Evolutionary conservation across 1,284 basidiomycete species (phyloP).

Genomic region (Lentinus polychrous): DNA sequence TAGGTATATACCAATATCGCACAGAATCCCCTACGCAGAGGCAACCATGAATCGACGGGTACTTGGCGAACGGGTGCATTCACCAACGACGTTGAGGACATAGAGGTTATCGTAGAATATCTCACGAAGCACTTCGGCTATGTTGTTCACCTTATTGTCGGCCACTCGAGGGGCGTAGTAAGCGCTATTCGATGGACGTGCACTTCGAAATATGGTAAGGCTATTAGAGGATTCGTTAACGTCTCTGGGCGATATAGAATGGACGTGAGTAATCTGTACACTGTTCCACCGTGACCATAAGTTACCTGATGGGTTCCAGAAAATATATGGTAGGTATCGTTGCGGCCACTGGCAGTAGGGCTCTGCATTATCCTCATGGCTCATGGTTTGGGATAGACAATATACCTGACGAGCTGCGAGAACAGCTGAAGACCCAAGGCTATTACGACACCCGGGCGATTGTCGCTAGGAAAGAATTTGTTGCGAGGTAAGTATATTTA

Average conservation of each 20-base stretch:
- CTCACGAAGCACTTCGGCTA: slow-evolving; percentile 56
- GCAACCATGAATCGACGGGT: slow-evolving; percentile 71
- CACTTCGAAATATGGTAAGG: slow-evolving; percentile 42
- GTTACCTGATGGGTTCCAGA: not conserved
- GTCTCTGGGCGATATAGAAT: slow-evolving; percentile 70
- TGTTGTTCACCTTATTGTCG: slow-evolving; percentile 57
- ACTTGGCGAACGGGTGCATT: slow-evolving; percentile 52
- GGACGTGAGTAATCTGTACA: slow-evolving; percentile 43
- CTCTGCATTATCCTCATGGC: not conserved
- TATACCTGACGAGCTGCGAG: slow-evolving; percentile 21
- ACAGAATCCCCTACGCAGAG: slow-evolving; percentile 35
- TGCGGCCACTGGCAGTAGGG: not conserved
- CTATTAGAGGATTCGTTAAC: slow-evolving; percentile 56
- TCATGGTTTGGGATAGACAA: not conserved
- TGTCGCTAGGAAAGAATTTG: slow-evolving; percentile 53
- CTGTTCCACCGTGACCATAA: not conserved
- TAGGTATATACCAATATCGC: not conserved
- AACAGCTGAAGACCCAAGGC: slow-evolving; percentile 45
- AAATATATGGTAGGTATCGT: not conserved
- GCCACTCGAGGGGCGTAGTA: slow-evolving; percentile 70
- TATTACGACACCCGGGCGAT: slow-evolving; percentile 50
- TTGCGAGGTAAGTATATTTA: slow-evolving; percentile 20
- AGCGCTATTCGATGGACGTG: slow-evolving; percentile 61
- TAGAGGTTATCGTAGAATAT: slow-evolving; percentile 56
- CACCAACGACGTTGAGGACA: slow-evolving; percentile 53